A percentile compares a stretch with the other conserved stretches of the same genome.
Conservation (phyloP, 2,329 filamentous ascomycete genomes). For the Emmonsia crescens region DNA sequence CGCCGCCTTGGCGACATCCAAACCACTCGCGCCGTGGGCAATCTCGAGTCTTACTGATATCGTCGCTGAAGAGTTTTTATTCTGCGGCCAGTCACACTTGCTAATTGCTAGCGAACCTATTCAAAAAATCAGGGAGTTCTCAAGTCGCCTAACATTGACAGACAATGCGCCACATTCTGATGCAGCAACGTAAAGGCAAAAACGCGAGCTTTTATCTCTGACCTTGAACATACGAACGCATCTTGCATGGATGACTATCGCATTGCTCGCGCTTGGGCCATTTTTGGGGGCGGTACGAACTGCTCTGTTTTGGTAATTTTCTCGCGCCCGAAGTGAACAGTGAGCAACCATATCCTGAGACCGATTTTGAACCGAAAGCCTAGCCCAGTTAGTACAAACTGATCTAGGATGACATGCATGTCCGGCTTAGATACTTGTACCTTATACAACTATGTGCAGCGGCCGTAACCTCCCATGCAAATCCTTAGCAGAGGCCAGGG, state of each 20-base stretch:
- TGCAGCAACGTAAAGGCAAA: background rate
- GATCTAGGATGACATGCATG: background rate
- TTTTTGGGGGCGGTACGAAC: background rate
- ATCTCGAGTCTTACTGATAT: background rate
- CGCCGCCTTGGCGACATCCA: background rate
- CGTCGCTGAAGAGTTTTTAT: background rate
- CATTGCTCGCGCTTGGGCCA: background rate
- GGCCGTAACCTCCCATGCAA: background rate
- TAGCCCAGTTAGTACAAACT: background rate
- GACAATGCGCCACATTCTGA: background rate
- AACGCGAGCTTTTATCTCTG: background rate
- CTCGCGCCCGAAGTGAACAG: background rate
- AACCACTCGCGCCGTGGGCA: background rate
- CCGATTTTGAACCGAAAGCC: background rate
- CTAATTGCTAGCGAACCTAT: background rate
- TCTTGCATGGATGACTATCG: background rate
- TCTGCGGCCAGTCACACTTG: background rate
- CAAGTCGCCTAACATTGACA: background rate
- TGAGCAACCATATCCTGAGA: background rate
- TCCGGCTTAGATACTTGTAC: background rate
- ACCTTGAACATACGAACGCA: background rate
- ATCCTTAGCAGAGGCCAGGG: background rate
- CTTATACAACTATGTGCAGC: background rate
- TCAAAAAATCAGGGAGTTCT: background rate
- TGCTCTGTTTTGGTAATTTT: background rate